Evolutionary conservation across 208 protist species (phyloP), one percentile per base, ranked within the genome.

Genomic region (Herpetomonas tarakana): DNA sequence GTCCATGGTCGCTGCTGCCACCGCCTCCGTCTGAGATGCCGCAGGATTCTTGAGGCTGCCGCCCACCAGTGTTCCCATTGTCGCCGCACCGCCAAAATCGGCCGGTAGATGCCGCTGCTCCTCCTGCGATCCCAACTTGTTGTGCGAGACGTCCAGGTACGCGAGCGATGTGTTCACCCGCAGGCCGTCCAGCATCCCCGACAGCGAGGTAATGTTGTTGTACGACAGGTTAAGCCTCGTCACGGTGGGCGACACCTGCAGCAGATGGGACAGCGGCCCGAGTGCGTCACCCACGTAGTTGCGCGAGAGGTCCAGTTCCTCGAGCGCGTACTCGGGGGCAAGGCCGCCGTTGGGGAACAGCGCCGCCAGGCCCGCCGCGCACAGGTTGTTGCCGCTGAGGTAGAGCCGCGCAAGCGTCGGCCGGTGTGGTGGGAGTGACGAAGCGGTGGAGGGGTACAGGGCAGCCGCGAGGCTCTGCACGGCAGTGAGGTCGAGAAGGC

Each of bases 331-430:
- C 16, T 62, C 14, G 38, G 31, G 26, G 35, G 16, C 39, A 16
- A 49, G 22, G 39, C 29, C 41, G 66, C 71, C 55, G 24, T 41
- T 28, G 12, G 83, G 74, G 31, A 87, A 78, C 54, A 91, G 59
- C 19, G 81, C 68, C 12, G 55, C 55, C 29, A 81, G 44, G 3
- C 88, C 88, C 0, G 65, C 52, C 1, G 67, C 21, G 2, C 75
- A 71, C 16, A 95, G 52, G 58, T 92, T 90, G 64, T 95, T 95
- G 26, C 76, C 76, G 21, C 74, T 61, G 3, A 95, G 65, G 19
- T 69, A 71, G 38, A 95, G 19, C 3, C 74, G 59, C 3, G 24
- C 12, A 21, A 88, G 47, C 2, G 66, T 68, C n/a, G 80, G 75
- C 19, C 27, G n/a, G 26, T 30, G 41, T 2, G 62, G 16, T 14